These are phyloP conservation scores for Asterochloris erici DNA, from an alignment of 139 green algal genomes.

Conservation along the genomic window DNA sequence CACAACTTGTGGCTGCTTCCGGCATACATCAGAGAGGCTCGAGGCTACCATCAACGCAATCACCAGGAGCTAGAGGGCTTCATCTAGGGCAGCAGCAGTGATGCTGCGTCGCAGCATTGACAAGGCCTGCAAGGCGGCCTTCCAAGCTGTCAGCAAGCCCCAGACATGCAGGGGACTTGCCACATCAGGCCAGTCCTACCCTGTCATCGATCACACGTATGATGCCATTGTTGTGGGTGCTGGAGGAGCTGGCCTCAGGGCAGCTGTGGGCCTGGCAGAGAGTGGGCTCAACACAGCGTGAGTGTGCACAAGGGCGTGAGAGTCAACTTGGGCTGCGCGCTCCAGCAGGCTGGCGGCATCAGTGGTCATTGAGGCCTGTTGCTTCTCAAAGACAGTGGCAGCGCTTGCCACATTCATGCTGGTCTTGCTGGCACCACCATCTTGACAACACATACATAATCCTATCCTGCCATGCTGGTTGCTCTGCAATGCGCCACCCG, in stretches of 20 bases:
- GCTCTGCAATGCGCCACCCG: background rate
- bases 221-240: slow-evolving; percentile 97
- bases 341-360: too few relatives aligned
- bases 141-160: background rate
- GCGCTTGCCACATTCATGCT: too few relatives aligned
- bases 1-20: too few relatives aligned
- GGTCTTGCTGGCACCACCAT: too few relatives aligned
- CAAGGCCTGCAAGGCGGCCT: background rate
- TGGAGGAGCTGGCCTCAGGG: slow-evolving; percentile 88
- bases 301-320: slow-evolving; percentile 27
- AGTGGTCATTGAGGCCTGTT: too few relatives aligned
- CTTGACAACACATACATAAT: too few relatives aligned
- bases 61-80: too few relatives aligned
- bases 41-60: too few relatives aligned
- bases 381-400: too few relatives aligned
- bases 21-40: too few relatives aligned
- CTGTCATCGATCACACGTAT: slow-evolving; percentile 96
- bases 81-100: too few relatives aligned
- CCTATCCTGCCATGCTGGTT: background rate
- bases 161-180: slow-evolving; percentile 8
- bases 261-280: slow-evolving; percentile 91
- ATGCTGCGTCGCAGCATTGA: background rate
- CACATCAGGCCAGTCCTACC: slow-evolving; percentile 54
- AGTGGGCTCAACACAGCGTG: slow-evolving; percentile 96
- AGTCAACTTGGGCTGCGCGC: background rate